phyloP scores from a whole-genome alignment of 768 basidiomycete species.

The Agaricus sinodeliciosus region DNA sequence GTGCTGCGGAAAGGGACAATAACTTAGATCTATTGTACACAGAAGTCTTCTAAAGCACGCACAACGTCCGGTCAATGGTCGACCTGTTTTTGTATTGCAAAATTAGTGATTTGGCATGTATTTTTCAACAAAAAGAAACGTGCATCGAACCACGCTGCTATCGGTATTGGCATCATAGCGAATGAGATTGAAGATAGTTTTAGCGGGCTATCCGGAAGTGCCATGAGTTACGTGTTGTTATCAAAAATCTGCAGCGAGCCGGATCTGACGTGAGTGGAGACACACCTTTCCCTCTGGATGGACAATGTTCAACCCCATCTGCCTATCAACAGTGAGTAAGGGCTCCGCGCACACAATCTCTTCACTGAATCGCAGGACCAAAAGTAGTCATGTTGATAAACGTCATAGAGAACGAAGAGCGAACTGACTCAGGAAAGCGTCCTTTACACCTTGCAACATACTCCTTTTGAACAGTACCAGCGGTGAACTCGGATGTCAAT shows the following conservation, averaged over 20 bases:
- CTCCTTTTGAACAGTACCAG: slow-evolving; percentile 80
- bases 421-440: slow-evolving; percentile 73
- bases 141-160: slow-evolving; percentile 85
- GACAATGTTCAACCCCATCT: slow-evolving; percentile 95
- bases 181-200: slow-evolving; percentile 81
- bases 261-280: neutral
- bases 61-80: slow-evolving; percentile 91
- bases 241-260: too few relatives aligned
- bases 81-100: slow-evolving; percentile 41
- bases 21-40: neutral
- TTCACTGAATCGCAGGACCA: slow-evolving; percentile 36
- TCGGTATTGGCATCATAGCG: slow-evolving; percentile 75
- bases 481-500: slow-evolving; percentile 76
- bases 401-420: neutral
- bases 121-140: slow-evolving; percentile 14
- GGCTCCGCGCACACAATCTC: slow-evolving; percentile 84
- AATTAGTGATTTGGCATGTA: neutral
- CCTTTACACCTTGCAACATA: slow-evolving; percentile 88
- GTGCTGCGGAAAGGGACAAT: slow-evolving; percentile 45
- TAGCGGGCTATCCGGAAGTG: slow-evolving; percentile 52
- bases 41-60: slow-evolving; percentile 24
- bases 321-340: slow-evolving; percentile 86
- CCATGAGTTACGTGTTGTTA: slow-evolving; percentile 7
- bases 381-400: neutral
- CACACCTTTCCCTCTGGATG: slow-evolving; percentile 89